Evolutionary conservation across 1,284 basidiomycete species (phyloP).

Genomic region (Trametes pubescens): DNA sequence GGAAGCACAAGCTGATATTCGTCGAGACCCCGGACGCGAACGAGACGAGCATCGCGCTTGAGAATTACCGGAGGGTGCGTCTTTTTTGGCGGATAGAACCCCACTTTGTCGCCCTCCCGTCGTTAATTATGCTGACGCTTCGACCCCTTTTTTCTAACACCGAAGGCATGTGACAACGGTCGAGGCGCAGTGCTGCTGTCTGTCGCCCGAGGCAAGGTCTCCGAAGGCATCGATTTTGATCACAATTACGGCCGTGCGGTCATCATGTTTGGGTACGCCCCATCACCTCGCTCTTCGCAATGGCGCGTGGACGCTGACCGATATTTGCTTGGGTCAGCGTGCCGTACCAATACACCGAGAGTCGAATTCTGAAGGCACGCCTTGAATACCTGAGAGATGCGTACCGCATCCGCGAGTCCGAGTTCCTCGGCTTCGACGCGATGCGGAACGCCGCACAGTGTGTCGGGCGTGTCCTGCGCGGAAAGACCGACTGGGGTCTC

Average conservation of each 20-base stretch:
- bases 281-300: neutral
- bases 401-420: constrained; percentile 97
- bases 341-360: constrained; percentile 99
- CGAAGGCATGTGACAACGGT: constrained; percentile 97
- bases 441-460: constrained; percentile 99
- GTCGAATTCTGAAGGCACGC: constrained; percentile 95
- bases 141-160: constrained; percentile 1
- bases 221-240: constrained; percentile 99
- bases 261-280: constrained; percentile 95
- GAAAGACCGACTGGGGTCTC: constrained; percentile 99
- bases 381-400: constrained; percentile 98
- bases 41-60: constrained; percentile 97
- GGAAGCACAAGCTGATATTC: constrained; percentile 99
- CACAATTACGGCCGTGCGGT: constrained; percentile 99
- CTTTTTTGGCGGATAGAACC: neutral
- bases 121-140: constrained; percentile 1
- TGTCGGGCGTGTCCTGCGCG: constrained; percentile 95
- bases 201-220: constrained; percentile 98
- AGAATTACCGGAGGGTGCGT: constrained; percentile 93
- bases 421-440: constrained; percentile 98
- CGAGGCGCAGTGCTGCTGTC: constrained; percentile 96
- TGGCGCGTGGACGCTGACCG: constrained; percentile 10
- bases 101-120: neutral
- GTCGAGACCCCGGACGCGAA: constrained; percentile 99
- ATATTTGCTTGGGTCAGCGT: constrained; percentile 61